Percentiles rank a stretch among this genome's conserved stretches.
Evolutionary conservation across 2,329 filamentous ascomycete genomes (phyloP).

Genomic region (Cytospora schulzeri): DNA sequence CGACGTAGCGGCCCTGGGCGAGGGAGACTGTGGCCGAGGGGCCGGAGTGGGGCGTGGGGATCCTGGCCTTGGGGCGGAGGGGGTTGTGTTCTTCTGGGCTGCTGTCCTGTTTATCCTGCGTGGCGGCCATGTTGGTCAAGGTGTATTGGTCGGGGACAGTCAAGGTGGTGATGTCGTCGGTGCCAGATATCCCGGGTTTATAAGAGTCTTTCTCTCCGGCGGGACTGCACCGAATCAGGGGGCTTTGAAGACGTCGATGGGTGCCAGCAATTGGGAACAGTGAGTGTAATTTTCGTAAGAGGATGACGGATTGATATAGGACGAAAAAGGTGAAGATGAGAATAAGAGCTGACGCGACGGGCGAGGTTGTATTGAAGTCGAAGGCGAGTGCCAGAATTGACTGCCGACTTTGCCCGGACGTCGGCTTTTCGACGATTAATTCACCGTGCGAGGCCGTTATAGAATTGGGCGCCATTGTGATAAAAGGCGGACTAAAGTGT

Average conservation of each 20-base stretch:
- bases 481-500: not conserved
- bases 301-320: not conserved
- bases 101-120: not conserved
- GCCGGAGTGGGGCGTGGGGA: constrained; percentile 16
- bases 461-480: constrained; percentile 8
- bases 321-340: not conserved
- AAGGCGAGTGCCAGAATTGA: constrained; percentile 3
- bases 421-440: not conserved
- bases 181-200: not conserved
- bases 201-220: not conserved
- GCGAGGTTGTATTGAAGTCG: not conserved
- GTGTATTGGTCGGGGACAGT: too few species aligned
- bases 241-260: not conserved
- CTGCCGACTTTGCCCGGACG: constrained; percentile 11
- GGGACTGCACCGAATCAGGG: not conserved
- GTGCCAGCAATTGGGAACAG: not conserved
- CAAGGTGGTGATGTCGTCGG: not conserved
- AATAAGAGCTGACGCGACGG: not conserved
- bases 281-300: not conserved
- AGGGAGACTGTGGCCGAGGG: constrained; percentile 36
- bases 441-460: not conserved
- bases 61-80: constrained; percentile 17
- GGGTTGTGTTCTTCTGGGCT: constrained; percentile 3
- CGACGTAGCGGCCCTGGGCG: constrained; percentile 45
- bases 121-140: constrained; percentile 24